Evolutionary conservation across 805 yeast species (phyloP), one percentile per base, ranked within the genome.

Genomic region (Candida ponderosae): DNA sequence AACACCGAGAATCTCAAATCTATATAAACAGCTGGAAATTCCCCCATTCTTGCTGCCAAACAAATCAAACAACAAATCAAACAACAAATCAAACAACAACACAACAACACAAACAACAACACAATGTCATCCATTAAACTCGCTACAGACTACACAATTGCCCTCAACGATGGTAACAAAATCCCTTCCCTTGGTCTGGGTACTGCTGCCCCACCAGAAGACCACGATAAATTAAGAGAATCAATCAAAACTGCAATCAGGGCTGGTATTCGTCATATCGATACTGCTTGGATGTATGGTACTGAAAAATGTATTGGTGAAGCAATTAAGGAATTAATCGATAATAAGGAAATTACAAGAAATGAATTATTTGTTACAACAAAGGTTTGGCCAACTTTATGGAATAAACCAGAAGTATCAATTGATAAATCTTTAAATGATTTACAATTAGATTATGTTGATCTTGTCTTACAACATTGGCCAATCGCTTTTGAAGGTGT

Each of bases 381-480:
- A 37, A 82, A 82, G 54, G 71, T 81, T 41, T 74, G 81, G 77
- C 66, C 69, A 41, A 57, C 66, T 18, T 59, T 65, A 41, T 76
- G 72, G 57, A 54, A 62, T 41, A 50, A 56, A 16, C 79, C 74
- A 6, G 75, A 60, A 35, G 60, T 54, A 28, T 80, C 81, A 1
- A 59, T 85, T 32, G 68, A 74, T 18, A 62, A 60, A 30, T 79
- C 89, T 3, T 65, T 86, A 48, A 48, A 65, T 42, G 73, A 73
- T 42, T 64, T 85, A 42, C 77, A 76, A 0, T 51, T 83, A 37
- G 94, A 81, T 34, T 85, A 86, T 51, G 79, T 83, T 34, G 95
- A 86, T 53, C 63, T 86, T 45, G 72, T 76, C 50, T 68, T 87
- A 46, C 74, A 84, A 51, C 95, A 86, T 59, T 87, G 86, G 78